Percentiles rank a stretch among this genome's conserved stretches.
phyloP scores from a whole-genome alignment of 805 yeast genomes.

The Zygoascus tannicola region DNA sequence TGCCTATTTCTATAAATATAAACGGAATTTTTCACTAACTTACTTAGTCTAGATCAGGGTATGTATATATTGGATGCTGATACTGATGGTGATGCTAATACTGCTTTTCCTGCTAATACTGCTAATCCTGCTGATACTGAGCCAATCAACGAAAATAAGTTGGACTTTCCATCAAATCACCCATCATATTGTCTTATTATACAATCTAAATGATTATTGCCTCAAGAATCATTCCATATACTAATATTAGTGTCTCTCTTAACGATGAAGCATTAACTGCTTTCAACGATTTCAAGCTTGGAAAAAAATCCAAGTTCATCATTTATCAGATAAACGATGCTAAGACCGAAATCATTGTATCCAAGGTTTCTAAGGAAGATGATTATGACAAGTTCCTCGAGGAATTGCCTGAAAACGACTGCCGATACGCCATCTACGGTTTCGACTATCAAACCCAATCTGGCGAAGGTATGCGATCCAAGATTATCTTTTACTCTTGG shows the following conservation, averaged over 20 bases:
- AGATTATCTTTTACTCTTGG: slow-evolving; percentile 77
- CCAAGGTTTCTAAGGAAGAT: slow-evolving; percentile 61
- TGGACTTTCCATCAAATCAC: too few species aligned
- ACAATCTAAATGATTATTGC: not conserved
- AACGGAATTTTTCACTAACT: too few species aligned
- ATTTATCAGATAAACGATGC: slow-evolving; percentile 72
- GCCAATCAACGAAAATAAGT: too few species aligned
- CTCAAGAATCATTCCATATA: too few species aligned
- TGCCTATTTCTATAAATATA: too few species aligned
- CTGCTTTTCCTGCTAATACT: too few species aligned
- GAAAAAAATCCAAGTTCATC: slow-evolving; percentile 72
- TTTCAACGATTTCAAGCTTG: slow-evolving; percentile 87
- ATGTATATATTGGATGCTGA: not conserved
- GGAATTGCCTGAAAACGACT: slow-evolving; percentile 89
- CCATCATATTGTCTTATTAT: too few species aligned
- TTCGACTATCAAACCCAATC: slow-evolving; percentile 85
- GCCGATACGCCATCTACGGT: slow-evolving; percentile 94
- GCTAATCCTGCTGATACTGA: too few species aligned
- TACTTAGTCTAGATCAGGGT: slow-evolving; percentile 10
- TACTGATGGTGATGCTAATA: too few species aligned
- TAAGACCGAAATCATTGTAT: slow-evolving; percentile 88
- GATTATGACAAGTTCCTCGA: slow-evolving; percentile 82
- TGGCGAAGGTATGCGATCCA: slow-evolving; percentile 88
- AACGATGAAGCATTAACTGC: slow-evolving; percentile 88
- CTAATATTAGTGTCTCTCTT: slow-evolving; percentile 70